Percentiles rank a stretch among this genome's conserved stretches.
Conservation (phyloP, 1,284 basidiomycete genomes). For the Malassezia vespertilionis region DNA sequence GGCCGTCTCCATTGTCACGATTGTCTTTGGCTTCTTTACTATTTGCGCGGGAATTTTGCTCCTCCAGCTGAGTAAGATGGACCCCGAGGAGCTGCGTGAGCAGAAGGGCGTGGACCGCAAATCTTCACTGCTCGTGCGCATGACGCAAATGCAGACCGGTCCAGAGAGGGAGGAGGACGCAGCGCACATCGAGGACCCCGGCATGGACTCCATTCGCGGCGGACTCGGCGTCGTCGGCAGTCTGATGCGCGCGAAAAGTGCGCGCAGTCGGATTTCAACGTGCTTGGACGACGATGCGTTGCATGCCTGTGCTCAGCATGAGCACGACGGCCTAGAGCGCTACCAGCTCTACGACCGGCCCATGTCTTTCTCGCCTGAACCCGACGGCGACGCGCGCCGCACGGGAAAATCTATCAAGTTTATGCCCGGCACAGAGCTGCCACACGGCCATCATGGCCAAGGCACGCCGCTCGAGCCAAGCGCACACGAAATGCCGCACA, state of each 20-base stretch:
- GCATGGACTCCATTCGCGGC: conserved; percentile 44
- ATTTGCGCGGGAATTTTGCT: conserved; percentile 78
- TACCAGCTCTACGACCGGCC: conserved; percentile 42
- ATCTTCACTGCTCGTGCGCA: conserved; percentile 39
- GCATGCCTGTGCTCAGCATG: conserved; percentile 18
- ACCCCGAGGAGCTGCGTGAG: conserved; percentile 37
- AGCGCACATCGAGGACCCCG: conserved; percentile 39
- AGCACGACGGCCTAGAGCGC: conserved; percentile 21
- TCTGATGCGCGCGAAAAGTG: conserved; percentile 40
- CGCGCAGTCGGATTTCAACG: conserved; percentile 24
- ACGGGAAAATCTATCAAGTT: conserved; percentile 24
- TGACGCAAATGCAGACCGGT: conserved; percentile 28
- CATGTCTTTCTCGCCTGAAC: conserved; percentile 16
- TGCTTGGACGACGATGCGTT: conserved; percentile 9
- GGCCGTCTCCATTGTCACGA: conserved; percentile 56
- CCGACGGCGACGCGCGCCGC: not conserved
- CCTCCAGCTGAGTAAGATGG: conserved; percentile 80
- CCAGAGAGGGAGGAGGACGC: conserved; percentile 18
- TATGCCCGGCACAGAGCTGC: conserved; percentile 19
- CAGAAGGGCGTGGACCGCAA: conserved; percentile 37
- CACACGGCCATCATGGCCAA: conserved; percentile 28
- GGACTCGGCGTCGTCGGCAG: conserved; percentile 44
- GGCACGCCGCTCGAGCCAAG: not conserved
- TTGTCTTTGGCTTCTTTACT: conserved; percentile 75
- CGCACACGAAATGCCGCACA: not conserved